phyloP scores from a whole-genome alignment of 1,284 basidiomycete species.

The Trametes versicolor region DNA sequence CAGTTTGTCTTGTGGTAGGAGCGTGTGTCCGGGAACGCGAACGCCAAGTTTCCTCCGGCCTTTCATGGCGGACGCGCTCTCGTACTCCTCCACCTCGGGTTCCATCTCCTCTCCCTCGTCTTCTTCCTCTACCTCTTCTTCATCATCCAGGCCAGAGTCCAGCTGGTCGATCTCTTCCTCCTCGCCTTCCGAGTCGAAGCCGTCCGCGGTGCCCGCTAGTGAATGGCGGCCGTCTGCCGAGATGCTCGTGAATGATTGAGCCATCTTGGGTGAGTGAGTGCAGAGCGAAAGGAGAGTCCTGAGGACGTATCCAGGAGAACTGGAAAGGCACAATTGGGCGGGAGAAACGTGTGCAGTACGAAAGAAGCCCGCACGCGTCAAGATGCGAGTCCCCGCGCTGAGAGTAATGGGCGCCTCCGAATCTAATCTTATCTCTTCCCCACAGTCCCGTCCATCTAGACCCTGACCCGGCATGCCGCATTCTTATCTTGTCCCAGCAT shows the following conservation, averaged over 20 bases:
- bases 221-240: conserved; percentile 32
- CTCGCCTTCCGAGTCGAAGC: conserved; percentile 43
- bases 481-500: conserved; percentile 11
- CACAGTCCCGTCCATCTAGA: neutral
- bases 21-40: conserved; percentile 67
- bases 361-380: conserved; percentile 31
- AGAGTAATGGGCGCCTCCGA: conserved; percentile 21
- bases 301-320: neutral
- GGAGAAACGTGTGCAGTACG: conserved; percentile 29
- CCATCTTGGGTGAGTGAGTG: conserved; percentile 24
- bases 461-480: too few species aligned
- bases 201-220: conserved; percentile 33
- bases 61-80: conserved; percentile 37
- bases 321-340: conserved; percentile 1
- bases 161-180: conserved; percentile 71
- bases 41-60: conserved; percentile 49
- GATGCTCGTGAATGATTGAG: conserved; percentile 32
- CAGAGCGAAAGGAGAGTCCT: neutral
- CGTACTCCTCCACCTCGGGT: conserved; percentile 34
- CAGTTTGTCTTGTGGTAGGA: conserved; percentile 66
- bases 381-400: conserved; percentile 21
- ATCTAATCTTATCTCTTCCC: conserved; percentile 32
- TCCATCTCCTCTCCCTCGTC: conserved; percentile 45
- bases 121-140: conserved; percentile 45
- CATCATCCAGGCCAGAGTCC: conserved; percentile 63